Evolutionary conservation across 1,139 yeast species (phyloP), one percentile per base, ranked within the genome.

Genomic region (Kodamaea fungicola): DNA sequence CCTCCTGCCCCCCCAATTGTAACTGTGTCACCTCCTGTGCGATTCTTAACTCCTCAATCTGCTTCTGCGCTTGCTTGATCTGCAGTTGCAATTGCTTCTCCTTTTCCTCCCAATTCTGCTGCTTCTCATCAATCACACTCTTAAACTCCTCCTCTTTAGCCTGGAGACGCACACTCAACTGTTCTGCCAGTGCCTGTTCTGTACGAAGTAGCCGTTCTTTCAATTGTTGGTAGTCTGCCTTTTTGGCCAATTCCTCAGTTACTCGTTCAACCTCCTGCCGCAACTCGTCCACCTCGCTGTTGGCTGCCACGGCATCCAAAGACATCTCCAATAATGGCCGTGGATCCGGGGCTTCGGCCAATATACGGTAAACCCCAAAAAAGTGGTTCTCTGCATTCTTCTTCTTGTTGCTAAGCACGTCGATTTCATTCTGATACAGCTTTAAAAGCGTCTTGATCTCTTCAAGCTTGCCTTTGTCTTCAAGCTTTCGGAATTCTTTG

Each of bases 331-430:
- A 64, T 33, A 90, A 61, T 2, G 96, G 95, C 42, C 74, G 76
- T 3, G 97, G 97, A 61, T 92, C 97, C 0, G 97, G 97, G 0
- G 95, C 92, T 54, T 90, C 96, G 2, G 89, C 87, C 9, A 92
- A 64, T 21, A 78, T 66, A 41, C 89, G 70, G 63, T 90, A 90
- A 22, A 87, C 67, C 16, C 80, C 80, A 59, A 89, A 77, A 53
- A 92, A 83, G 33, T 80, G 71, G 27, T 72, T 69, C 54, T 92
- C 97, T 1, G 86, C 80, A 34, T 62, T 69, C 54, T 89, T 88
- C 44, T 87, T 80, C 49, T 92, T 78, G 49, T 77, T 79, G 3
- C 97, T 87, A 46, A 92, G 67, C 31, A 71, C 67, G 56, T 92
- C 98, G 51, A 92, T 85, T 56, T 89, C 97, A 42, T 80, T 76